A percentile compares a stretch with the other conserved stretches of the same genome.
phyloP scores from a whole-genome alignment of 805 yeast genomes.

The Cyberlindnera mrakii region DNA sequence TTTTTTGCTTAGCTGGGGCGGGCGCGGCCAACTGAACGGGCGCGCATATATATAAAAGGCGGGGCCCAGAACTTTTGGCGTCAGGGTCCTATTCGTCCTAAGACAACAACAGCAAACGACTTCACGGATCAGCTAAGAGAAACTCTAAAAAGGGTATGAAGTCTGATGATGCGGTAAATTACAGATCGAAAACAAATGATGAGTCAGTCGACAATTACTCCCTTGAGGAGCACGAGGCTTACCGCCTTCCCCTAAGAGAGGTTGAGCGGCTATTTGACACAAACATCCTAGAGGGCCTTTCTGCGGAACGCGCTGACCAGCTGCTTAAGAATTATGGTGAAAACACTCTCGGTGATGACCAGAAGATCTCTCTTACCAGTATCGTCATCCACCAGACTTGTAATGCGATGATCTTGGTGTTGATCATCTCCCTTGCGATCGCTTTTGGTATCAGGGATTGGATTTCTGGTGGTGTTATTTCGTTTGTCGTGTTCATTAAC shows the following conservation, averaged over 20 bases:
- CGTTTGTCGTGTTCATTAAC: constrained; percentile 58
- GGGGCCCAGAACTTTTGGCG: no score
- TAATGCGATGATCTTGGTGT: constrained; percentile 75
- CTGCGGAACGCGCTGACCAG: constrained; percentile 27
- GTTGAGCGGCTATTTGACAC: constrained; percentile 37
- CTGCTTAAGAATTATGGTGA: constrained; percentile 39
- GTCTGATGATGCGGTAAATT: constrained; percentile 11
- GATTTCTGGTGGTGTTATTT: constrained; percentile 80
- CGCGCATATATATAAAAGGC: no score
- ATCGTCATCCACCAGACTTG: constrained; percentile 62
- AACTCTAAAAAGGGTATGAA: background rate
- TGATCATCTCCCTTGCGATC: constrained; percentile 62
- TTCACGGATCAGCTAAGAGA: no score
- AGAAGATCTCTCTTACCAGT: constrained; percentile 43
- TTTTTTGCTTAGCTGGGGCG: no score
- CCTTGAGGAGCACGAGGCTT: constrained; percentile 18
- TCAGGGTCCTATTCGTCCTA: no score
- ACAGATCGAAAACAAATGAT: constrained; percentile 7
- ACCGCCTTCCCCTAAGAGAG: constrained; percentile 26
- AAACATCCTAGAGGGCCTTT: constrained; percentile 42
- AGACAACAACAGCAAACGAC: no score
- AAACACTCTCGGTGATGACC: constrained; percentile 57
- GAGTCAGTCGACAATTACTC: constrained; percentile 1
- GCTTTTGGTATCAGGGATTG: constrained; percentile 71
- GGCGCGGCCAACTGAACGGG: no score